Evolutionary conservation across 2,329 filamentous ascomycete species (phyloP), one percentile per base, ranked within the genome.

Genomic region (Apiospora rasikravindrae): DNA sequence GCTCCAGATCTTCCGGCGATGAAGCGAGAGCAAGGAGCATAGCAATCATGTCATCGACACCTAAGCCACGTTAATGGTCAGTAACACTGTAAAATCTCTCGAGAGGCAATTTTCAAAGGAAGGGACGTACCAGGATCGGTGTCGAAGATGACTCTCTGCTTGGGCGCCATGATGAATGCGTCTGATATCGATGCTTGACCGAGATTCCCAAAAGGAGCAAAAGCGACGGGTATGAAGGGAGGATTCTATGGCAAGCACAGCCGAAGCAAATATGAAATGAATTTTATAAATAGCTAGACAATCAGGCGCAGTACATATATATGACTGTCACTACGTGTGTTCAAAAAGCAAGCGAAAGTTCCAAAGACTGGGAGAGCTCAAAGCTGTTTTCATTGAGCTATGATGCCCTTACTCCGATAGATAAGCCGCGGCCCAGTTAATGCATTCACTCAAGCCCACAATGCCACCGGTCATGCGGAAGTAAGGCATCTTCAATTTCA

Each of bases 11-110:
- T 76, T 97, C 93, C 0, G 93, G 89, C 33, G 89, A 90, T 45
- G 94, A 91, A 70, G 94, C 93, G 73, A 98, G 89, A 4, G 96
- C 95, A 69, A 98, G 87, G 45, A 99, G 87, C 81, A 98, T 88
- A 66, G 95, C 96, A 74, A 98, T 87, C 70, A 96, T 88, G 87
- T 99, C 96, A 84, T 99, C 96, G 77, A 96, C 93, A 74, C 96
- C 95, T 90, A 70, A 89, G 70, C 7, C 14, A 51, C 19, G n/a
- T 22, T 4, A 44, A 51, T 61, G 75, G 71, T 78, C 53, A 76
- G 74, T 33, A 19, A 42, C 49, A 37, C 40, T 26, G 51, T 24
- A 5, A 19, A 33, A 22, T 51, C 22, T 14, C 49, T 2, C 19
- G 14, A 26, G 24, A 16, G 1, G 49, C 33, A 51, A 14, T 2